Evolutionary conservation across 176 grass and related monocot species (phyloP).

Genomic region (Thalia dealbata): DNA sequence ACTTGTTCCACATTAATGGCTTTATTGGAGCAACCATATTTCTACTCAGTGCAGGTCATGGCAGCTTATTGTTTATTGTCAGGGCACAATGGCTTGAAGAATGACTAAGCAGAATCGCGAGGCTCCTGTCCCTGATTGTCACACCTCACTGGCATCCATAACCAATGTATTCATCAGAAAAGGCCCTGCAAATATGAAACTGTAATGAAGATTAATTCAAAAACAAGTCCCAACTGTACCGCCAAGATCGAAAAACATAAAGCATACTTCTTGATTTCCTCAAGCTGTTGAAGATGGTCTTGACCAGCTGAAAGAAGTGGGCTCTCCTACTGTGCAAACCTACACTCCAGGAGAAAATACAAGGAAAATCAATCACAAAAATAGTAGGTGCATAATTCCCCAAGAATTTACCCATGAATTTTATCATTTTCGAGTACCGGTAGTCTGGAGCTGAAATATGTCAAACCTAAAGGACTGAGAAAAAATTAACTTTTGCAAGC

Average conservation of each 20-base stretch:
- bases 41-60: too few species aligned
- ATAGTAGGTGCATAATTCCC: neutral
- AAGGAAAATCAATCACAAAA: neutral
- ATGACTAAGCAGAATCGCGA: too few species aligned
- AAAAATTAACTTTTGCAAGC: neutral
- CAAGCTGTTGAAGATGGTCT: neutral
- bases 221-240: neutral
- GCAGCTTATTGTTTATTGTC: too few species aligned
- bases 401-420: neutral
- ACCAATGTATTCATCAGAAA: neutral
- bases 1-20: too few species aligned
- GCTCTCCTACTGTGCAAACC: neutral
- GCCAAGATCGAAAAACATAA: neutral
- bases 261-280: neutral
- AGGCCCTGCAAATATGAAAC: neutral
- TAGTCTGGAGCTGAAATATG: neutral
- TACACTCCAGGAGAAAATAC: neutral
- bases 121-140: too few species aligned
- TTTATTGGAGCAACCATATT: too few species aligned
- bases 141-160: neutral
- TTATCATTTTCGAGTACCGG: neutral
- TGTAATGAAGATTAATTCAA: neutral
- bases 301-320: neutral
- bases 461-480: neutral
- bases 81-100: too few species aligned